These are phyloP conservation scores for Quercus lobata DNA, from an alignment of 331 rosid genomes.

Conservation along the genomic window DNA sequence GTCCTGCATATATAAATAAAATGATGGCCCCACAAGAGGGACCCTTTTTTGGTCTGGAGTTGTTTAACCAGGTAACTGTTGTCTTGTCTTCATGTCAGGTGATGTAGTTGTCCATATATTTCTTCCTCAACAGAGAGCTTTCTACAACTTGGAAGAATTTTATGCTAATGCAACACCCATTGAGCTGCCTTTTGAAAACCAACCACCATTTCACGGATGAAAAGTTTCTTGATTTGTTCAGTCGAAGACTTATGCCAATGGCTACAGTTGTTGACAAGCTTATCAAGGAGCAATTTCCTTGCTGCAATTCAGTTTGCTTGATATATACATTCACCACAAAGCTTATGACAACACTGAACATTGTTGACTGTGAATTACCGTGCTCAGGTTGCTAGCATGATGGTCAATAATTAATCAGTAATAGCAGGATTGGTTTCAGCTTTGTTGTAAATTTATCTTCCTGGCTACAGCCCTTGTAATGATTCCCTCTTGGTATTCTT, in stretches of 20 bases:
- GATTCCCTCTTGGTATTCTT: neutral
- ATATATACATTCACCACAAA: neutral
- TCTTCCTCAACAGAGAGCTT: constrained; percentile 83
- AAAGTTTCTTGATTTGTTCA: neutral
- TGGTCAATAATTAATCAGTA: neutral
- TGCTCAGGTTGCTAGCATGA: neutral
- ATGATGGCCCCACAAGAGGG: neutral
- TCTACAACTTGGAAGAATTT: constrained; percentile 95
- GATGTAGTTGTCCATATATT: constrained; percentile 90
- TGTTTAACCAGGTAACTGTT: neutral
- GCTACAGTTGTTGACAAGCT: constrained; percentile 19
- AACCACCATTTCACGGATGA: constrained; percentile 61
- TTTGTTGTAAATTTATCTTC: too few species aligned
- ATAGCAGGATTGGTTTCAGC: neutral
- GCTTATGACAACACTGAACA: neutral
- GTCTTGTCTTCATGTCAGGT: constrained; percentile 49
- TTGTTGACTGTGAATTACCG: neutral
- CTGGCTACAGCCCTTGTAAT: neutral
- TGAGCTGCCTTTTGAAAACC: constrained; percentile 80
- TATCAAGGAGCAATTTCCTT: constrained; percentile 2
- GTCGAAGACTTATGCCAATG: constrained; percentile 1
- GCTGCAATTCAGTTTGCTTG: constrained; percentile 23
- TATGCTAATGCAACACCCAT: constrained; percentile 71
- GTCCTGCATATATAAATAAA: neutral
- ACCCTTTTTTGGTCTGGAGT: neutral